A percentile compares a stretch with the other conserved stretches of the same genome.
Conservation (phyloP, 257 asterid species). For the Ophiorrhiza pumila region DNA sequence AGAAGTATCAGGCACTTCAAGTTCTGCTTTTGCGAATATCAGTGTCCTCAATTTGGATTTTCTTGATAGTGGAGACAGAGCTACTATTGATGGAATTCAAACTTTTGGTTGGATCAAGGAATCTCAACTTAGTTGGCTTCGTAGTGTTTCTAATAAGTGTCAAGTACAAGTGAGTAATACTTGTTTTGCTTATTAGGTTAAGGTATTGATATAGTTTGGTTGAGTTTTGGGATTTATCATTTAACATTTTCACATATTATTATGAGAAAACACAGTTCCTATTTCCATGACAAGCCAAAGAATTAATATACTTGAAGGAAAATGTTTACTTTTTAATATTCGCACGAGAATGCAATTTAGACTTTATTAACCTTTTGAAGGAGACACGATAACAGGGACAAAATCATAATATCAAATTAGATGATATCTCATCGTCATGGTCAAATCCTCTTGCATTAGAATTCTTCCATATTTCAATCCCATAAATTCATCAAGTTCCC, state of each 20-base stretch:
- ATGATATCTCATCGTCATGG: conserved; percentile 4
- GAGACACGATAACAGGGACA: conserved; percentile 54
- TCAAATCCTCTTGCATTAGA: conserved; percentile 51
- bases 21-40: conserved; percentile 61
- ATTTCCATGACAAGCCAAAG: background rate
- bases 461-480: conserved; percentile 95
- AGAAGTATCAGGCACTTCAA: conserved; percentile 68
- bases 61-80: conserved; percentile 94
- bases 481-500: conserved; percentile 74
- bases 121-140: conserved; percentile 91
- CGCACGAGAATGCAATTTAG: conserved; percentile 17
- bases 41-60: conserved; percentile 73
- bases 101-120: conserved; percentile 93
- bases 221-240: background rate
- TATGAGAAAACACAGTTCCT: background rate
- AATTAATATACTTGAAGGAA: background rate
- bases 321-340: background rate
- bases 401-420: conserved; percentile 22
- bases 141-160: conserved; percentile 35
- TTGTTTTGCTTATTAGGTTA: background rate
- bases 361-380: conserved; percentile 51
- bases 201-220: background rate
- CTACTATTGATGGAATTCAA: conserved; percentile 56
- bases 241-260: background rate
- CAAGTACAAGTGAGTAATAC: conserved; percentile 39